Percentiles rank a stretch among this genome's conserved stretches.
Evolutionary conservation across 1,284 basidiomycete genomes (phyloP).

Genomic region (Microbotryomycetes sp.): DNA sequence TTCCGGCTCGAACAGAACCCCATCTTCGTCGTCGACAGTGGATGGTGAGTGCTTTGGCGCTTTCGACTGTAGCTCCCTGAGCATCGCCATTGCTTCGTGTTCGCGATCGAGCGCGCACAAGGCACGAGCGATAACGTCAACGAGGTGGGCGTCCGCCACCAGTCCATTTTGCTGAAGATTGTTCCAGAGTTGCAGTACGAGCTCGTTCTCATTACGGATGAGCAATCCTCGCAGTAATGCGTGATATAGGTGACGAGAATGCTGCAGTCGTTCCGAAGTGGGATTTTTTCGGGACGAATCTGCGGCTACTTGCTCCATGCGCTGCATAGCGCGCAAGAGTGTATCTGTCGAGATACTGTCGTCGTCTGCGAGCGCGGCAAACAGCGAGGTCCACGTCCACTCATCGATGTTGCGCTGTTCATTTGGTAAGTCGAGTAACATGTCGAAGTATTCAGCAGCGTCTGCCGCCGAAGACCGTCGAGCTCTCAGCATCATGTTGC

Average conservation of each 20-base stretch:
- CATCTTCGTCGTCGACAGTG: background rate
- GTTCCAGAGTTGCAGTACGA: constrained; percentile 3
- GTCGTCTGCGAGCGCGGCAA: background rate
- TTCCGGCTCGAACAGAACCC: background rate
- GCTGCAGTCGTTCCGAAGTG: background rate
- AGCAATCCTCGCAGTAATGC: constrained; percentile 11
- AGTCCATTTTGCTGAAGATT: constrained; percentile 1
- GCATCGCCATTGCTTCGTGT: background rate
- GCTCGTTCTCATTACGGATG: background rate
- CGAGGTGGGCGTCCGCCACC: constrained; percentile 6
- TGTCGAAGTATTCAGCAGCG: background rate
- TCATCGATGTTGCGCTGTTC: background rate
- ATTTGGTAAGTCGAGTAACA: background rate
- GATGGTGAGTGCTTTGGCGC: too few relatives aligned
- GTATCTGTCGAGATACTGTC: background rate
- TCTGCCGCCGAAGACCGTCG: background rate
- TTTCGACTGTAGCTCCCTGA: background rate
- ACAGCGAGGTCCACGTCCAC: constrained; percentile 8
- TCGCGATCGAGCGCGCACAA: background rate
- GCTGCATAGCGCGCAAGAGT: constrained; percentile 1
- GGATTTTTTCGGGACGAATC: background rate
- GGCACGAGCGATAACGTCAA: constrained; percentile 10
- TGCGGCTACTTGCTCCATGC: background rate
- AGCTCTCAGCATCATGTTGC: background rate
- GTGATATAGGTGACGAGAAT: background rate